phyloP scores from a whole-genome alignment of 2,329 filamentous ascomycete genomes.

The Ilyonectria robusta region DNA sequence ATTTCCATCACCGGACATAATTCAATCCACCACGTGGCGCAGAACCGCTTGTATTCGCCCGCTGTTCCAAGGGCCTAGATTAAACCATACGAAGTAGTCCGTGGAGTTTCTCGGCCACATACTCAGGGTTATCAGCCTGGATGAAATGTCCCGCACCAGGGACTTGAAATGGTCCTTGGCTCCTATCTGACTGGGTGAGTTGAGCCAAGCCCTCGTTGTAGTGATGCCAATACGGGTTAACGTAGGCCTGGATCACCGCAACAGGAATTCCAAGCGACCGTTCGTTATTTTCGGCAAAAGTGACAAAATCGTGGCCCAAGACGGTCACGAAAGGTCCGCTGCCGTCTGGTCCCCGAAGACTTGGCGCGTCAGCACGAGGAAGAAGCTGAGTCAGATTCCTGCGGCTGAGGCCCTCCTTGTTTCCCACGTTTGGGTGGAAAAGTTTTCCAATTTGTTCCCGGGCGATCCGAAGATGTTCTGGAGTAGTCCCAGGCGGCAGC shows the following conservation, averaged over 20 bases:
- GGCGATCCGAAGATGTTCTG: slow-evolving; percentile 23
- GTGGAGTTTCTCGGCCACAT: slow-evolving; percentile 52
- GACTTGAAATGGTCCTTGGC: slow-evolving; percentile 47
- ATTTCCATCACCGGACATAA: no score
- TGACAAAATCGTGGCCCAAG: slow-evolving; percentile 42
- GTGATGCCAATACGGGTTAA: slow-evolving; percentile 66
- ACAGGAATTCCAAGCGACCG: slow-evolving; percentile 47
- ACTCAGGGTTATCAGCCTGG: slow-evolving; percentile 65
- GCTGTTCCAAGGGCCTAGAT: no score
- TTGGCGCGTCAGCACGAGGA: slow-evolving; percentile 30
- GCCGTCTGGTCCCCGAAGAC: neutral
- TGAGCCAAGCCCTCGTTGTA: slow-evolving; percentile 67
- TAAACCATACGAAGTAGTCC: slow-evolving; percentile 15
- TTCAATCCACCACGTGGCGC: no score
- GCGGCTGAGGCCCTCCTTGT: slow-evolving; percentile 38
- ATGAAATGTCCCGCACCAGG: slow-evolving; percentile 52
- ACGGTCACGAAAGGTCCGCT: slow-evolving; percentile 39
- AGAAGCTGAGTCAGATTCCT: slow-evolving; percentile 40
- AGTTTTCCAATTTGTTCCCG: slow-evolving; percentile 29
- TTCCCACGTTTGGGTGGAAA: slow-evolving; percentile 42
- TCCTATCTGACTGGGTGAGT: slow-evolving; percentile 57
- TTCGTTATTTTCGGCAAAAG: slow-evolving; percentile 33
- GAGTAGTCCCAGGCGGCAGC: slow-evolving; percentile 31
- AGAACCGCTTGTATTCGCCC: no score
- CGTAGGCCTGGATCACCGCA: slow-evolving; percentile 57